Base-by-base conservation (phyloP, 129 eudicot genomes). In the Tanacetum coccineum region DNA sequence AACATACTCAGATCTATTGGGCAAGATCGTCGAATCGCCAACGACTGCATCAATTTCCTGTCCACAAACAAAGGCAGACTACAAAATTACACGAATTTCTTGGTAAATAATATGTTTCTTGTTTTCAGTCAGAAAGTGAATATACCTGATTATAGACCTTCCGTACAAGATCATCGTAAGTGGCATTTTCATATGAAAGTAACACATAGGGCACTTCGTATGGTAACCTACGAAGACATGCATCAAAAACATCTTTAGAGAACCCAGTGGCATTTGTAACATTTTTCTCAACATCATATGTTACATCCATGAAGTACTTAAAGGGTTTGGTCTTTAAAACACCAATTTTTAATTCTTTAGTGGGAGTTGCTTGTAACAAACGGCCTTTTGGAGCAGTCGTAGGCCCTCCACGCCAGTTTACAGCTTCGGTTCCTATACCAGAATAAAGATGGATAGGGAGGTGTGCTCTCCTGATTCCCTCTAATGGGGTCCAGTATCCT, bases 171-270 rank as follows among this genome's bases (percentile, higher is more conserved):
- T 85, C 74, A 22, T 70, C 68, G 46, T 85, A 76, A 69, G 45
- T 26, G 14, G 67, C 42, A 42, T 4, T 59, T 13, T 49, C 76
- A 71, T 47, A 81, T n/a, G 82, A 71, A 50, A 78, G 13, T 13
- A 36, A 70, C 12, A 74, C 75, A 42, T 64, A 82, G 1, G 78
- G 75, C 26, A 74, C 72, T 3, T 46, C 17, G 20, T 81, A 78
- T n/a, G 77, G 75, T 40, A 74, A 76, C 14, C 17, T 13, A 13
- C 4, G 54, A 52, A 82, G 61, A 40, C 70, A 56, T 32, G 84
- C 76, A 8, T 49, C 14, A 56, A 84, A 84, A 11, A 87, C 84
- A 25, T 82, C 95, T 20, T 68, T 57, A 17, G 84, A 79, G 67
- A 62, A 87, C 0, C 91, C 95, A 0, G 28, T 52, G 46, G 46